A percentile compares a stretch with the other conserved stretches of the same genome.
Evolutionary conservation across 495 filamentous ascomycete species (phyloP).

Genomic region (Tetracladium setigerum): DNA sequence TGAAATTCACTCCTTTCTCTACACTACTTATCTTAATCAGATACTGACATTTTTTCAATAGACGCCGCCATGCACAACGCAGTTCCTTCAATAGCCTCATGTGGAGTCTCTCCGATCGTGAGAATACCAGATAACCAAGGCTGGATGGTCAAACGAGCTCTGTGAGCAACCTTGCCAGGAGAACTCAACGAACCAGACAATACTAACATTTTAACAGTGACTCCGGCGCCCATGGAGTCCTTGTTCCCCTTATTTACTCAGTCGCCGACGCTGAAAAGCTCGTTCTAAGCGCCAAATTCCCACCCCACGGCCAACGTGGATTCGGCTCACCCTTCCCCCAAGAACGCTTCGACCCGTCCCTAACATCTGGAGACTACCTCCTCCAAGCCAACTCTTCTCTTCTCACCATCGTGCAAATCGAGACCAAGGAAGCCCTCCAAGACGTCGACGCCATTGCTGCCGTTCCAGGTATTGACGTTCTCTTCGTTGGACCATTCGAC

Average conservation of each 20-base stretch:
- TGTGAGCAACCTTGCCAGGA: conserved; percentile 32
- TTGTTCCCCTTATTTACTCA: conserved; percentile 59
- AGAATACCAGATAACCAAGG: conserved; percentile 57
- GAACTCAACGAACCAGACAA: background rate
- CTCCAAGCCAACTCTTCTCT: conserved; percentile 66
- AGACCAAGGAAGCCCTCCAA: conserved; percentile 66
- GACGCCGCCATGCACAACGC: conserved; percentile 80
- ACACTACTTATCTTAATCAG: background rate
- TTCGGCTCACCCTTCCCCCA: conserved; percentile 62
- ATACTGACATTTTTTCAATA: conserved; percentile 8
- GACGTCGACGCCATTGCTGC: conserved; percentile 65
- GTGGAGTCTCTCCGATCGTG: conserved; percentile 61
- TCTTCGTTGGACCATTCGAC: conserved; percentile 77
- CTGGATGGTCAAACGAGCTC: conserved; percentile 55
- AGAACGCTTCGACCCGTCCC: conserved; percentile 49
- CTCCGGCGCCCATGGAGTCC: conserved; percentile 59
- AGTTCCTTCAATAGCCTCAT: conserved; percentile 61
- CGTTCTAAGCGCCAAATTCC: conserved; percentile 58
- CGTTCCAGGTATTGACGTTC: conserved; percentile 61
- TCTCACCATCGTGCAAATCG: conserved; percentile 73
- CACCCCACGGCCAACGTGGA: conserved; percentile 54
- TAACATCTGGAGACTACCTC: conserved; percentile 56
- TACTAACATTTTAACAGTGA: conserved; percentile 35
- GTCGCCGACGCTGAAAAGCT: conserved; percentile 53
- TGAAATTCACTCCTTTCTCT: background rate